phyloP scores from a whole-genome alignment of 192 early-diverging fungal genomes.

The Chytriomyces sp. region DNA sequence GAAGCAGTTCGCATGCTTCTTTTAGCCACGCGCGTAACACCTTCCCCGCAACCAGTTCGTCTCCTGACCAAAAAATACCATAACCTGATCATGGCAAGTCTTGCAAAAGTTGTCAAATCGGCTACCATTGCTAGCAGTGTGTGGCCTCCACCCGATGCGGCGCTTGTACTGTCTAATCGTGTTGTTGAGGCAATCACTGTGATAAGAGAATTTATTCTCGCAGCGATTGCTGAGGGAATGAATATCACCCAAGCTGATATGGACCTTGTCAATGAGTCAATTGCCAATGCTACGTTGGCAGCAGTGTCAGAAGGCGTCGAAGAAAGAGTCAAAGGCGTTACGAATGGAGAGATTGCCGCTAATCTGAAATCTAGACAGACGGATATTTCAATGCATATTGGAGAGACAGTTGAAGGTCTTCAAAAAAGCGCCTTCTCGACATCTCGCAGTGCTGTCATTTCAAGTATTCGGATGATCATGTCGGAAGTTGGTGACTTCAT shows the following conservation, averaged over 20 bases:
- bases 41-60: conserved; percentile 51
- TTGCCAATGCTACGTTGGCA: neutral
- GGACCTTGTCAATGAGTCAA: conserved; percentile 14
- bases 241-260: conserved; percentile 38
- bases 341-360: conserved; percentile 51
- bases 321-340: conserved; percentile 9
- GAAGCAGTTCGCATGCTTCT: conserved; percentile 62
- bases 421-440: conserved; percentile 32
- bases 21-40: conserved; percentile 47
- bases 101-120: conserved; percentile 48
- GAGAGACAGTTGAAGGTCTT: conserved; percentile 26
- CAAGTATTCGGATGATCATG: conserved; percentile 47
- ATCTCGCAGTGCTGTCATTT: conserved; percentile 31
- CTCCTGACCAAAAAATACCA: conserved; percentile 71
- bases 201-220: conserved; percentile 75
- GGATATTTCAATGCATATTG: conserved; percentile 36
- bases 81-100: conserved; percentile 70
- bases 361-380: conserved; percentile 42
- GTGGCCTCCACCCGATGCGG: conserved; percentile 69
- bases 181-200: conserved; percentile 76
- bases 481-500: conserved; percentile 62
- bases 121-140: conserved; percentile 55
- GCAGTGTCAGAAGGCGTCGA: conserved; percentile 2
- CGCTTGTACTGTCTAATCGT: conserved; percentile 73
- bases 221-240: conserved; percentile 63